Base-by-base conservation (phyloP, 352 stramenopile species). In the Globisporangium irregulare region DNA sequence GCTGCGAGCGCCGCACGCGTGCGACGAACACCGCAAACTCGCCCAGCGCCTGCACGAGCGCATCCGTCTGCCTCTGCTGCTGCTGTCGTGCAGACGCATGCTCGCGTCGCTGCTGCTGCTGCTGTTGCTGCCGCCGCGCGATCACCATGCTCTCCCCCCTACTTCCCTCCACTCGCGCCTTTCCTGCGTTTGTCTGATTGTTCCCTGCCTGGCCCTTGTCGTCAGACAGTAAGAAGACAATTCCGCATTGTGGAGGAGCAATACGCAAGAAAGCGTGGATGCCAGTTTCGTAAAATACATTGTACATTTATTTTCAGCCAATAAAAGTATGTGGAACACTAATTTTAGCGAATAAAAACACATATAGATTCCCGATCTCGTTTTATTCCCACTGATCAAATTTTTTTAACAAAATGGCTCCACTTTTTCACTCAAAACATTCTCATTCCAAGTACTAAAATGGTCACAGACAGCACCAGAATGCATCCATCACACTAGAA, bases 11-110 rank as follows among this genome's bases (percentile, higher is more conserved):
- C 46, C 46, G 59, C 50, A 74, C 62, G 27, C 62, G 71, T 66
- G 73, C 29, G 32, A 89, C 59, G 32, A 80, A 85, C 1, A 87
- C 55, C 3, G 80, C 68, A 54, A 88, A 80, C 69, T 93, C 84
- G 59, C 82, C 82, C 25, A 95, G 78, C 25, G 81, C 82, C 53
- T 78, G 76, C 41, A 86, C 67, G 55, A 88, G 75, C 66, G 70
- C 69, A 36, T 59, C 46, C 1, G 38, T 51, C 56, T 68, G 62
- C 15, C 54, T 36, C 62, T 67, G 29, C 24, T 46, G 36, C 14
- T 56, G 43, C 41, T 55, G 25, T 20, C 48, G 43, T 4, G 46
- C 18, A 12, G 10, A 46, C 18, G 43, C 25, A 29, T 25, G 20
- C 57, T 59, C 57, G 2, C 64, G 54, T 57, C 64, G 36, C 14